A percentile compares a stretch with the other conserved stretches of the same genome.
Conservation (phyloP, 306 rosid genomes). For the Albizia julibrissin region DNA sequence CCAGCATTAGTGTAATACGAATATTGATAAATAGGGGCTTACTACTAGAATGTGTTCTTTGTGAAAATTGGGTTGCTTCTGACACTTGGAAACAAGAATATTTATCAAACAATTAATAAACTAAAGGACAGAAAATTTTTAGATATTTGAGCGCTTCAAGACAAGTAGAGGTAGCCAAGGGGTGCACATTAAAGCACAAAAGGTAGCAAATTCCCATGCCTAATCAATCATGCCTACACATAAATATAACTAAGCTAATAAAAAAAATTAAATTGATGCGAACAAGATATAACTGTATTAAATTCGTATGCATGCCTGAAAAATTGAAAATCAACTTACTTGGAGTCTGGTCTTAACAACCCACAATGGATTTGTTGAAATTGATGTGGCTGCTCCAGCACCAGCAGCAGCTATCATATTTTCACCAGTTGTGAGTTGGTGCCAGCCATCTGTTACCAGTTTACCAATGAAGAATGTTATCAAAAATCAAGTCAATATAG, state of each 20-base stretch:
- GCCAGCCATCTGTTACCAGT: slow-evolving; percentile 41
- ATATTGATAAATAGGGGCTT: background rate
- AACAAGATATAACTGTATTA: background rate
- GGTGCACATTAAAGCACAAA: background rate
- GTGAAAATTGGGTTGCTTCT: background rate
- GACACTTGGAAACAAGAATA: background rate
- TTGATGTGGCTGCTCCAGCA: slow-evolving; percentile 89
- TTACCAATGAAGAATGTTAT: slow-evolving; percentile 17
- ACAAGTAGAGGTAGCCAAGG: slow-evolving; percentile 14
- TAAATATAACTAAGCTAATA: background rate
- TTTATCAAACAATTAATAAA: slow-evolving; percentile 9
- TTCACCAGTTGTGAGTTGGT: slow-evolving; percentile 62
- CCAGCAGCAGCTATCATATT: slow-evolving; percentile 89
- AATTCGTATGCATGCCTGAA: slow-evolving; percentile 10
- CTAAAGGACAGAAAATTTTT: background rate
- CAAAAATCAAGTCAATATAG: slow-evolving; percentile 21
- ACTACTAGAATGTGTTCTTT: background rate
- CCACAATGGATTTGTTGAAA: slow-evolving; percentile 93
- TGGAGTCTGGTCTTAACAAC: slow-evolving; percentile 98
- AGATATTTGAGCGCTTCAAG: slow-evolving; percentile 1
- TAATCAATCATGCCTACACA: slow-evolving; percentile 15
- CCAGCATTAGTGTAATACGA: background rate
- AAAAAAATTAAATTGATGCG: slow-evolving; percentile 6
- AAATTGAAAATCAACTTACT: slow-evolving; percentile 58
- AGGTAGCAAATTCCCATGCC: slow-evolving; percentile 7